These are phyloP conservation scores for Meripilus lineatus DNA, from an alignment of 1,284 basidiomycete genomes.

Conservation along the genomic window DNA sequence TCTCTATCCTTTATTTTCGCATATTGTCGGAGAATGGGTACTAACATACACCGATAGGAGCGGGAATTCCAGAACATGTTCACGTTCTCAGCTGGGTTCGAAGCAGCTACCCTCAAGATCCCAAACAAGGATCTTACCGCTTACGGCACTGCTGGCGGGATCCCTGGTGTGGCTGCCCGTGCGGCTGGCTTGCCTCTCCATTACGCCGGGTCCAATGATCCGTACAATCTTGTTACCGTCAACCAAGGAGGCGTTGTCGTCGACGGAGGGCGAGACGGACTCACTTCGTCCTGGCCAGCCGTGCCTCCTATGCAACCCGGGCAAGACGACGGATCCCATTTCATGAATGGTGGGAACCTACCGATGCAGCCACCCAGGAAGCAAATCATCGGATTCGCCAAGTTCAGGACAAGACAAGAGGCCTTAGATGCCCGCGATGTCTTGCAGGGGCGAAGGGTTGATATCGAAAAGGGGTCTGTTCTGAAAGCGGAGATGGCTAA, in stretches of 20 bases:
- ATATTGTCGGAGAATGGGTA: conserved; percentile 3
- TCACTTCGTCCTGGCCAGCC: conserved; percentile 64
- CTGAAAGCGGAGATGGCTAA: conserved; percentile 99
- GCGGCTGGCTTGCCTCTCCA: conserved; percentile 16
- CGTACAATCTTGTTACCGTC: conserved; percentile 73
- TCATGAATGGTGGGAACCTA: conserved; percentile 13
- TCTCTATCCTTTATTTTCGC: background rate
- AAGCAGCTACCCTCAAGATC: conserved; percentile 96
- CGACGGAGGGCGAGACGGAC: conserved; percentile 63
- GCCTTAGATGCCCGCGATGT: conserved; percentile 87
- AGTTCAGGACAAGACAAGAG: conserved; percentile 86
- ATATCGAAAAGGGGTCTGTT: conserved; percentile 91
- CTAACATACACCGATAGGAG: conserved; percentile 50
- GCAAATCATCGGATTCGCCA: conserved; percentile 98
- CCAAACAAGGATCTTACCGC: conserved; percentile 83
- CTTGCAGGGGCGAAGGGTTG: conserved; percentile 88
- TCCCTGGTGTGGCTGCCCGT: conserved; percentile 22
- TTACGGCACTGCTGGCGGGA: conserved; percentile 41
- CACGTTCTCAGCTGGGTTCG: conserved; percentile 92
- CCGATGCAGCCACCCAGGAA: conserved; percentile 65
- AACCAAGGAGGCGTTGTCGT: conserved; percentile 76
- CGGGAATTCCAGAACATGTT: conserved; percentile 99
- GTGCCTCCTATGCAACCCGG: conserved; percentile 24
- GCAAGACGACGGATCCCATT: conserved; percentile 34
- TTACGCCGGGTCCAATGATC: conserved; percentile 59